Percentiles rank a stretch among this genome's conserved stretches.
Conservation (phyloP, 495 filamentous ascomycete species). For the Aspergillus ostianus region DNA sequence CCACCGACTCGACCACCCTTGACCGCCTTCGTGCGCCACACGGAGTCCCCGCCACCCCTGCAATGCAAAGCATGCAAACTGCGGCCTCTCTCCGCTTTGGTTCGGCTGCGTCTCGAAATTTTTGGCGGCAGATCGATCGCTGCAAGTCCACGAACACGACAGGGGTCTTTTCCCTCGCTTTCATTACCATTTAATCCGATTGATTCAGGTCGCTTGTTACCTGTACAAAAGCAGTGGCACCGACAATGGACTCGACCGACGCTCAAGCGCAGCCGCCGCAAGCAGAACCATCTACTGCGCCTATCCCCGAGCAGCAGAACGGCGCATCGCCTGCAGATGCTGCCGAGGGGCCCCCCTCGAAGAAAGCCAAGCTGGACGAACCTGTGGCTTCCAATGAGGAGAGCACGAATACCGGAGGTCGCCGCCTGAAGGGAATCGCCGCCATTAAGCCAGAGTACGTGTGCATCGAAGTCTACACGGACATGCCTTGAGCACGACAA, state of each 20-base stretch:
- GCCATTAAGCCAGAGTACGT: constrained; percentile 82
- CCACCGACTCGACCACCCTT: background rate
- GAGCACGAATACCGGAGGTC: constrained; percentile 14
- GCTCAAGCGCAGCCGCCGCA: constrained; percentile 13
- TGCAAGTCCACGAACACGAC: background rate
- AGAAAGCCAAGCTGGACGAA: constrained; percentile 58
- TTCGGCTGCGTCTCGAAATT: constrained; percentile 8
- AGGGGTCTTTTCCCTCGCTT: background rate
- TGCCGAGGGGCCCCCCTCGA: constrained; percentile 52
- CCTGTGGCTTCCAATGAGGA: constrained; percentile 22
- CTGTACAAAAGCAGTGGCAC: background rate
- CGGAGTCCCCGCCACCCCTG: constrained; percentile 10
- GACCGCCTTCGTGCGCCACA: constrained; percentile 4
- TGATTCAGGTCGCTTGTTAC: background rate
- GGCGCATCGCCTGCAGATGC: constrained; percentile 9
- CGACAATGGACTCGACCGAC: constrained; percentile 19
- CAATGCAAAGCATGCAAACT: constrained; percentile 20
- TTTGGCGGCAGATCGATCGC: constrained; percentile 11
- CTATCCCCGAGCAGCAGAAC: constrained; percentile 13
- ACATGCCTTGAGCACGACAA: constrained; percentile 7
- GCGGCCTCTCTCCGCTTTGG: constrained; percentile 3
- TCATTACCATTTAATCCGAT: background rate
- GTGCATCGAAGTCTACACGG: background rate
- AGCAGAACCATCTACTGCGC: constrained; percentile 4
- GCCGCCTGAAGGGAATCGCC: constrained; percentile 67